Evolutionary conservation across 2,329 filamentous ascomycete genomes (phyloP).

Genomic region (Hymenoscyphus fructigenus): DNA sequence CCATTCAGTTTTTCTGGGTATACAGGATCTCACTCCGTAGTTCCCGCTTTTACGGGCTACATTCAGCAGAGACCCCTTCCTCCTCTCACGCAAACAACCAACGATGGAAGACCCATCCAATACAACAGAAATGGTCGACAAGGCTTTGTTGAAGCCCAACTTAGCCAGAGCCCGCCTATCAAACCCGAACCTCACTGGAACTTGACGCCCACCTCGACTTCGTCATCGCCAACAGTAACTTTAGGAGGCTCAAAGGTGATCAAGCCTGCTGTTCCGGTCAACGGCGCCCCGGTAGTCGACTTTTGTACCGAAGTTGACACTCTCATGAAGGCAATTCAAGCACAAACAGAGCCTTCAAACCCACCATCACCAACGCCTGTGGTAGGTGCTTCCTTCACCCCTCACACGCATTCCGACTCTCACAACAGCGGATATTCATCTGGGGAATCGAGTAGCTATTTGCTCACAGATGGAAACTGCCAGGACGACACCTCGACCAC

Average conservation of each 20-base stretch:
- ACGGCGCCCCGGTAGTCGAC: conserved; percentile 44
- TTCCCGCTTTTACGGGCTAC: conserved; percentile 33
- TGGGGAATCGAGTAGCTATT: conserved; percentile 13
- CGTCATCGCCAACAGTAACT: conserved; percentile 20
- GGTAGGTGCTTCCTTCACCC: conserved; percentile 32
- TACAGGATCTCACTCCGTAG: conserved; percentile 33
- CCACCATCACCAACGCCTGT: conserved; percentile 27
- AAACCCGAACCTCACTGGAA: conserved; percentile 38
- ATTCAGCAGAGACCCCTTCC: conserved; percentile 35
- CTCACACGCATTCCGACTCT: conserved; percentile 23
- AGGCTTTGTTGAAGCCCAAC: conserved; percentile 33
- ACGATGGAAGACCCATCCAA: conserved; percentile 25
- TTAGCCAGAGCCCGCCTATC: conserved; percentile 35
- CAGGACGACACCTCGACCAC: conserved; percentile 24
- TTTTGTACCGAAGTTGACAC: conserved; percentile 84
- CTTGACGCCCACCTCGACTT: conserved; percentile 23
- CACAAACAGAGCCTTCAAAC: conserved; percentile 51
- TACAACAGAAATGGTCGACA: conserved; percentile 38
- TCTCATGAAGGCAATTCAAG: conserved; percentile 85
- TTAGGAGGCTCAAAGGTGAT: conserved; percentile 20
- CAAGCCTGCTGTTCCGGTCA: conserved; percentile 12
- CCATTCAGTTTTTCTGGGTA: conserved; percentile 44
- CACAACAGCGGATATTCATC: conserved; percentile 18
- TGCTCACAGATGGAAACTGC: conserved; percentile 26
- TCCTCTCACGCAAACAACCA: conserved; percentile 31